phyloP scores from a whole-genome alignment of 768 basidiomycete genomes.

The Auricularia sp. region DNA sequence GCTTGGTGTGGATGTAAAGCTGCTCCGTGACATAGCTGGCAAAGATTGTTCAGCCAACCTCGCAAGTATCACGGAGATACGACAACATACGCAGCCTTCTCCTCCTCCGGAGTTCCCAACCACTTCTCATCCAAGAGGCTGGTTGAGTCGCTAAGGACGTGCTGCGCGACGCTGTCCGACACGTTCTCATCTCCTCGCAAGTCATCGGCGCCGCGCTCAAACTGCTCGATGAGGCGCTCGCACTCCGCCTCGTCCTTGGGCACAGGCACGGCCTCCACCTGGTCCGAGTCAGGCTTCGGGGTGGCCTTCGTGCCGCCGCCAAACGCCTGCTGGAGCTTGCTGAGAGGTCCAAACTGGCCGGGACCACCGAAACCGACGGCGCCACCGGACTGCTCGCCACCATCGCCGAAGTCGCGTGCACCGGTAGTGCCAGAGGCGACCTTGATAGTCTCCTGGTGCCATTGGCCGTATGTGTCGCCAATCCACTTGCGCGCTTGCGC shows the following conservation, averaged over 20 bases:
- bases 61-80: constrained; percentile 1
- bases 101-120: constrained; percentile 76
- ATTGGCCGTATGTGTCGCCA: constrained; percentile 15
- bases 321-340: not conserved
- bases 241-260: constrained; percentile 64
- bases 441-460: constrained; percentile 6
- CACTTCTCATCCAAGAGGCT: constrained; percentile 67
- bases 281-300: constrained; percentile 33
- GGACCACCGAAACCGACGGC: not conserved
- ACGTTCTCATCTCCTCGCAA: constrained; percentile 54
- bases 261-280: constrained; percentile 53
- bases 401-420: not conserved
- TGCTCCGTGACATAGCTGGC: constrained; percentile 71
- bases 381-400: not conserved
- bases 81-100: constrained; percentile 58
- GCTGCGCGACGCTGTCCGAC: constrained; percentile 71
- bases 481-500: constrained; percentile 74
- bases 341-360: not conserved
- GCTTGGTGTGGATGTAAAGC: constrained; percentile 75
- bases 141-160: constrained; percentile 56
- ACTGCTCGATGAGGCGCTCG: constrained; percentile 50
- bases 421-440: not conserved
- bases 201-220: constrained; percentile 52
- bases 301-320: constrained; percentile 31
- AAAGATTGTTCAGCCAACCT: not conserved